A percentile compares a stretch with the other conserved stretches of the same genome.
Conservation (phyloP, 1,139 yeast species). For the Yamadazyma jaroonii region DNA sequence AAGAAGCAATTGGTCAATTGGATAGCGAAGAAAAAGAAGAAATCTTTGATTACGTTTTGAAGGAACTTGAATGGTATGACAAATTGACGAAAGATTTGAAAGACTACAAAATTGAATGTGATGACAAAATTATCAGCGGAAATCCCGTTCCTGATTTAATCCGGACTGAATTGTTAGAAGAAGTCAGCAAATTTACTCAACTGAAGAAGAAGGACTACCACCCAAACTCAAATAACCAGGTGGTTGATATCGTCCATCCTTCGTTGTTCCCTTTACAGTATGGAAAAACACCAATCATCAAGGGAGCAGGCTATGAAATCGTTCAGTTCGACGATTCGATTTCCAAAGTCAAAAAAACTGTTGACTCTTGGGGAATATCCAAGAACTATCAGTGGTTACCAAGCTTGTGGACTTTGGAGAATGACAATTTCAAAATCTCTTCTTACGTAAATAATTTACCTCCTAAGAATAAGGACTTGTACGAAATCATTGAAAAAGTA, state of each 20-base stretch:
- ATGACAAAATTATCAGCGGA: constrained; percentile 19
- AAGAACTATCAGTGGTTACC: constrained; percentile 34
- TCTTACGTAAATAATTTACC: constrained; percentile 43
- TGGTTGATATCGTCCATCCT: constrained; percentile 43
- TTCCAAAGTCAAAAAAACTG: constrained; percentile 16
- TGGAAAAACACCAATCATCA: constrained; percentile 28
- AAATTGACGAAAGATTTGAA: constrained; percentile 14
- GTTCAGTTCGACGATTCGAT: constrained; percentile 14
- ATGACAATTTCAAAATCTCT: constrained; percentile 15
- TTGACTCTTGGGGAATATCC: constrained; percentile 20
- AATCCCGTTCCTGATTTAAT: constrained; percentile 13
- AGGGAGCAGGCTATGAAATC: constrained; percentile 9
- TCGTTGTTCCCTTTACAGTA: constrained; percentile 39
- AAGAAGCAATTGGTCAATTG: constrained; percentile 22
- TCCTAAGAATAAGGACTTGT: constrained; percentile 26
- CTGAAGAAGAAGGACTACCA: constrained; percentile 31
- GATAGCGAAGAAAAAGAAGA: constrained; percentile 11
- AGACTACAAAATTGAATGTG: constrained; percentile 14
- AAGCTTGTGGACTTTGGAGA: constrained; percentile 15
- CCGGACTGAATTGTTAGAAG: constrained; percentile 11
- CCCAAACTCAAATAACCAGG: constrained; percentile 33
- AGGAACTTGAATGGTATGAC: constrained; percentile 30
- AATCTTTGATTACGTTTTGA: constrained; percentile 22
- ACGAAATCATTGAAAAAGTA: constrained; percentile 25
- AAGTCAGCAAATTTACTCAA: constrained; percentile 13